Evolutionary conservation across 371 early-diverging fungal genomes (phyloP), one percentile per base, ranked within the genome.

Genomic region (Lichtheimia hyalospora): DNA sequence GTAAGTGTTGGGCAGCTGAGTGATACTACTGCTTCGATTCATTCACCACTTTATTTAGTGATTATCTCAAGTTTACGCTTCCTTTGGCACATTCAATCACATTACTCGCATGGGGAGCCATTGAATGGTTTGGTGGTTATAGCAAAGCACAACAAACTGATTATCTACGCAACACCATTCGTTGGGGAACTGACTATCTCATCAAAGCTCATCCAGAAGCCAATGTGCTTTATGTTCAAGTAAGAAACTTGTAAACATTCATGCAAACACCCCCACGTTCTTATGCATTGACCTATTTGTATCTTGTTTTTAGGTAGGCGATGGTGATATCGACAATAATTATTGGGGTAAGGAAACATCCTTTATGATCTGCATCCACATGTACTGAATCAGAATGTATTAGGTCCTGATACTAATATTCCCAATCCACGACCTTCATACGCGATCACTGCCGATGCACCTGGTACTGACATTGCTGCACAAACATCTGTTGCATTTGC

Each of bases 161-260:
- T 0, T 68, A 81, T 40, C 66, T 86, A 4, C 61, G 68, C 21
- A 69, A 74, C 24, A 82, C 73, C 64, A 57, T 86, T 24, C 82
- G 73, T 48, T 86, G 86, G 85, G 87, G 84, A 5, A 81, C 80
- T 41, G 85, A 85, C 63, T 86, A 84, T 83, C 58, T 86, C 23
- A 82, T 84, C 21, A 82, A 83, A 55, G 84, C 85, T 0, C 84
- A 86, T 60, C 80, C 83, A n/a, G 63, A 78, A 43, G 65, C 72
- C 28, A 66, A 75, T 57, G 74, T 74, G 2, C 64, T 86, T 18
- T 82, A 54, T 28, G 67, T 75, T 18, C 73, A 75, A 51, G 75
- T 67, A 66, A 64, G 54, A 20, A 27, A 27, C 27, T 3, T 27
- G 27, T 27, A 34, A 34, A 34, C 34, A 34, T 34, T 34, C 34